Percentiles rank a stretch among this genome's conserved stretches.
phyloP scores from a whole-genome alignment of 1,284 basidiomycete genomes.

The Ganoderma multipileum region DNA sequence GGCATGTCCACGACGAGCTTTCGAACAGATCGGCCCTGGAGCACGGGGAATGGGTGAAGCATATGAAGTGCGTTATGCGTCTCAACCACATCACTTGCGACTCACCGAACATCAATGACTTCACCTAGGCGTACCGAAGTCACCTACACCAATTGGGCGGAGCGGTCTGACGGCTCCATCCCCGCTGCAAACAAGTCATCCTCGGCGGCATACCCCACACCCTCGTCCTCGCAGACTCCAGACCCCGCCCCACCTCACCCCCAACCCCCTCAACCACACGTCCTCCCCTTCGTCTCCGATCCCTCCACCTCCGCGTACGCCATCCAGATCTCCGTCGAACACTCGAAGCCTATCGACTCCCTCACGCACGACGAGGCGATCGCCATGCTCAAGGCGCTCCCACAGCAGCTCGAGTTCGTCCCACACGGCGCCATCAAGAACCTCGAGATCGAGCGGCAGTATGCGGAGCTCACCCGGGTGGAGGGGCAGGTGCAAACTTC shows the following conservation, averaged over 20 bases:
- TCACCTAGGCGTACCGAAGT: background rate
- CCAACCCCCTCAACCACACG: background rate
- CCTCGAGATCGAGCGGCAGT: background rate
- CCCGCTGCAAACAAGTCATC: background rate
- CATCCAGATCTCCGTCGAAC: conserved; percentile 16
- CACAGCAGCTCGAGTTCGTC: conserved; percentile 22
- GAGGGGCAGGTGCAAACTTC: background rate
- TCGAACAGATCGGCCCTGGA: background rate
- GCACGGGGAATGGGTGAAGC: background rate
- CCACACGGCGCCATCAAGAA: conserved; percentile 7
- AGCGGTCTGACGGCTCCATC: background rate
- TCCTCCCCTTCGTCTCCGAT: background rate
- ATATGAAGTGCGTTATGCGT: conserved; percentile 1
- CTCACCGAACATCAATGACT: background rate
- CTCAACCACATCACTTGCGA: background rate
- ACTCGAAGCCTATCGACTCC: conserved; percentile 27
- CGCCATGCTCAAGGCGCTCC: conserved; percentile 26
- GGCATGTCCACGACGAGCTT: conserved; percentile 10
- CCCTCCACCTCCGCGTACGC: conserved; percentile 19
- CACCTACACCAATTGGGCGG: background rate
- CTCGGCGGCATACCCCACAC: background rate
- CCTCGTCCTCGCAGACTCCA: background rate
- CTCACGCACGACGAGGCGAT: conserved; percentile 31
- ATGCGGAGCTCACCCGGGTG: background rate
- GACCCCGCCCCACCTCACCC: background rate